Evolutionary conservation across 345 rosid species (phyloP), one percentile per base, ranked within the genome.

Genomic region (Eucalyptus leucophloia): DNA sequence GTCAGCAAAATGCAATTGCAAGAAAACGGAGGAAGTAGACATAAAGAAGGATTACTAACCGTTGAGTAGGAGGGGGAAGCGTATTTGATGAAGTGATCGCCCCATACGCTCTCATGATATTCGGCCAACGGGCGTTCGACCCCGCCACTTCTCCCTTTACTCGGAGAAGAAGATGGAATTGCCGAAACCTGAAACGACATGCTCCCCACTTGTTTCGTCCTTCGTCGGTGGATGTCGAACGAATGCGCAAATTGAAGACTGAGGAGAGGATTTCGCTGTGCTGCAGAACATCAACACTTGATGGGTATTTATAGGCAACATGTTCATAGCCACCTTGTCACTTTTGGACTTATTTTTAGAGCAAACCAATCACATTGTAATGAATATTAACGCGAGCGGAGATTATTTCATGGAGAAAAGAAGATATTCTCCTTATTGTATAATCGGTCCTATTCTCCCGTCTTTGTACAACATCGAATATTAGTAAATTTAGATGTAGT

Each of bases 71-170:
- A 54, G 13, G 89, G 45, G 28, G 88, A 67, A 44, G 54, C 17
- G 34, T 19, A 49, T 6, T 42, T 49, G 37, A 89, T 91, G 82
- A 93, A 90, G 17, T 87, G 49, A 30, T 91, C 88, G 12, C 90
- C 92, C 93, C 94, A 91, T 24, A 90, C 18, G n/a, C 26, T 89
- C 7, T 90, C 91, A 51, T 86, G 90, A 86, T 0, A 92, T 58
- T 65, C 26, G 4, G 88, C 91, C 21, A 67, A 77, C 45, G 37
- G 60, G 18, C 86, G 86, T 45, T 45, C 37, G 37, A 17, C 54
- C 32, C 9, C 40, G 18, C 23, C 77, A 3, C 77, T 65, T n/a
- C 37, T 32, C 50, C 49, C 49, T 86, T 50, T 47, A 32, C 24
- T 86, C 14, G 32, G 51, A 5, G 32, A n/a, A n/a, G 87, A 45